Conservation (phyloP, 257 asterid species). For the Solanum appendiculatum region DNA sequence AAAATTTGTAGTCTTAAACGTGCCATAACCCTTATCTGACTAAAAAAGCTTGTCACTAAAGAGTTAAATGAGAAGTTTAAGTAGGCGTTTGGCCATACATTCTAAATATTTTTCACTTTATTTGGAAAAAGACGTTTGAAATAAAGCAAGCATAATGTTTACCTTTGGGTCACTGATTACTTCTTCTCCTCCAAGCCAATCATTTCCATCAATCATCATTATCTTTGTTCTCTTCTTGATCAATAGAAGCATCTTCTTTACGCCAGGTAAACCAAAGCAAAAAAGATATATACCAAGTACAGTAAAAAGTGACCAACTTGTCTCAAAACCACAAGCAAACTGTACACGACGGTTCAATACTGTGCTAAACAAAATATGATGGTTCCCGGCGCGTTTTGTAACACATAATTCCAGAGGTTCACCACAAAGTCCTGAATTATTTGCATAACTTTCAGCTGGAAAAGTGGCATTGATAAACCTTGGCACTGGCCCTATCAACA, state of each 20-base stretch:
- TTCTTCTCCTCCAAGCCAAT: neutral
- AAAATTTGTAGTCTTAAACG: neutral
- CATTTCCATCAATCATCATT: neutral
- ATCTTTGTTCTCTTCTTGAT: neutral
- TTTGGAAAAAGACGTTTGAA: neutral
- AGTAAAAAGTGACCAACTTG: neutral
- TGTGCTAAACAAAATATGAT: neutral
- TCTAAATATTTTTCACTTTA: too few species aligned
- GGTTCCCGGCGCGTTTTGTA: neutral
- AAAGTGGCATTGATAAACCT: too few species aligned
- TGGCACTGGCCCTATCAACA: too few species aligned
- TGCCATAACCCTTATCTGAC: neutral
- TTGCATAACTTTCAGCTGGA: neutral
- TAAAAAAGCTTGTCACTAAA: too few species aligned
- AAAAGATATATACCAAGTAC: neutral
- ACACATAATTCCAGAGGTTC: neutral
- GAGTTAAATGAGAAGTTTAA: too few species aligned
- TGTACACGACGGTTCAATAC: too few species aligned
- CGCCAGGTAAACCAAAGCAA: neutral
- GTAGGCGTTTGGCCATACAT: too few species aligned
- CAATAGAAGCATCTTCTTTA: neutral
- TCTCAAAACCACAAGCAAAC: neutral
- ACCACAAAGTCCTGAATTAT: neutral
- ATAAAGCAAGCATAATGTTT: neutral
- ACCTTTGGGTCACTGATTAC: neutral